Base-by-base conservation (phyloP, 1,284 basidiomycete species). In the Caloboletus firmus region DNA sequence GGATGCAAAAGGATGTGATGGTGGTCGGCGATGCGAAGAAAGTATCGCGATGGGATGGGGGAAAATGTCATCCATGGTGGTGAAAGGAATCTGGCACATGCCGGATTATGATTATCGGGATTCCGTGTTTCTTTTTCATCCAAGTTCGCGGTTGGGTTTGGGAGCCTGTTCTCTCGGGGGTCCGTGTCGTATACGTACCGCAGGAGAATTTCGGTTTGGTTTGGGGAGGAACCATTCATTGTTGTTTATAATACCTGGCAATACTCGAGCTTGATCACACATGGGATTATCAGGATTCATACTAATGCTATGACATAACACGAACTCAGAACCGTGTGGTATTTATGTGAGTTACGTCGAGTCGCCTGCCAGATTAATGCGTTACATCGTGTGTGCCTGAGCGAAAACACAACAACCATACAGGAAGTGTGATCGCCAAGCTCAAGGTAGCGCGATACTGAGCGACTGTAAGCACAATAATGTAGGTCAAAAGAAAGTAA, bases 1-100 rank as follows among this genome's bases (percentile, higher is more conserved):
- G n/a, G n/a, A n/a, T n/a, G n/a, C n/a, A n/a, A n/a, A n/a, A n/a
- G n/a, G n/a, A n/a, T n/a, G 32, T 72, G 52, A 65, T 72, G 63
- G 63, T 78, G n/a, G 68, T 78, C 8, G 76, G 77, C 7, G 66
- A 71, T 31, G n/a, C 24, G 0, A 56, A 36, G 45, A 39, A 35
- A 6, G 41, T 62, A 28, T 55, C 17, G 52, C 20, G 36, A 6
- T 62, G 63, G 63, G 61, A 62, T n/a, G 63, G 63, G 10, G 59
- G 55, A 11, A 63, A 66, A 31, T 66, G 62, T 46, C 63, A 64
- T 36, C 61, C 61, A 5, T 62, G 61, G 61, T 48, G 20, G 32
- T 58, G 24, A 44, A 20, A 9, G n/a, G 18, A 11, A 12, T 35
- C 9, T 12, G 18, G 18, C 18, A 10, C 24, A 9, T 42, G 9